phyloP scores from a whole-genome alignment of 768 basidiomycete genomes.

The Macrolepiota dolichaula region DNA sequence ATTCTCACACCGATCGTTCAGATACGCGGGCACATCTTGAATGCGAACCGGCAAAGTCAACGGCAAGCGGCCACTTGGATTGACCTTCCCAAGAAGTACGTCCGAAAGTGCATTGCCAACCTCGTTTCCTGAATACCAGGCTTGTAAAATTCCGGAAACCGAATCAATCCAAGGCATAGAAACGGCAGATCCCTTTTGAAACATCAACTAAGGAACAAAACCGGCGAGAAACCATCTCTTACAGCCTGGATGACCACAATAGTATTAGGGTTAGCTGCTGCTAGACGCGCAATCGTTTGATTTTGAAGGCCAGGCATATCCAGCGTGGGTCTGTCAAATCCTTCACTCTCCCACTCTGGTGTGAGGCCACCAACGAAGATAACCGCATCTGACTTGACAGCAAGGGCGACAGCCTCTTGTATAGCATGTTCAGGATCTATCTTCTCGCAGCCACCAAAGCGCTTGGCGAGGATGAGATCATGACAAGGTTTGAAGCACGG shows the following conservation, averaged over 20 bases:
- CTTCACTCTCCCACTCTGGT: conserved; percentile 75
- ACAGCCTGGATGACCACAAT: conserved; percentile 63
- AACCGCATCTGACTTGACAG: conserved; percentile 51
- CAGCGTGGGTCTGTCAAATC: conserved; percentile 64
- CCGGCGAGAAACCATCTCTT: conserved; percentile 17
- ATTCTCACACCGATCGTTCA: conserved; percentile 56
- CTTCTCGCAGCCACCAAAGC: conserved; percentile 65
- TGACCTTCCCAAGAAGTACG: conserved; percentile 58
- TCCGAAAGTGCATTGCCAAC: conserved; percentile 63
- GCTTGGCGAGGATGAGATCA: conserved; percentile 27
- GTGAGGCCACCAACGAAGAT: conserved; percentile 59
- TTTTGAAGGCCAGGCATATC: conserved; percentile 57
- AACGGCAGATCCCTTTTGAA: conserved; percentile 57
- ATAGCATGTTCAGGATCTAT: conserved; percentile 57
- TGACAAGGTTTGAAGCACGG: background rate
- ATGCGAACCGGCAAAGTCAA: conserved; percentile 56
- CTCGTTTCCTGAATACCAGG: conserved; percentile 69
- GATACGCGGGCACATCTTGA: conserved; percentile 60
- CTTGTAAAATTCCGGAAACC: conserved; percentile 53
- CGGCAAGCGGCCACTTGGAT: conserved; percentile 58
- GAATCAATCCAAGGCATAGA: conserved; percentile 71
- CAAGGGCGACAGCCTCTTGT: conserved; percentile 51
- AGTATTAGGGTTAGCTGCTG: conserved; percentile 52
- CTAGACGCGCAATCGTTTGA: conserved; percentile 51
- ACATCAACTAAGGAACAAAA: background rate